phyloP scores from a whole-genome alignment of 441 rosid genomes.

The Manihot esculenta region DNA sequence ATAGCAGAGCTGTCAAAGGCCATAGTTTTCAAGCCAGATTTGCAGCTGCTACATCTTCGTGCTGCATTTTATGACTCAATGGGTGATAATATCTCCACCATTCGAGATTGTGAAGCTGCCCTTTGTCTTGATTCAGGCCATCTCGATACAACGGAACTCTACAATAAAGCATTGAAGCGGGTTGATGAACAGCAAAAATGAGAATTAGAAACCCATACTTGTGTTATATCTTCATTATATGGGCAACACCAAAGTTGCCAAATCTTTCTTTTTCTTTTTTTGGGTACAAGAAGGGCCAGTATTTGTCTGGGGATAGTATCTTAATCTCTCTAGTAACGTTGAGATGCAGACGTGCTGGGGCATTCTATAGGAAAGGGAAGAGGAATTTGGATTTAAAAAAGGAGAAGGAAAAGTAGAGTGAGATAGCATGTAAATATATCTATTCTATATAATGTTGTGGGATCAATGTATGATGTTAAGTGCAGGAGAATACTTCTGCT shows the following conservation, averaged over 20 bases:
- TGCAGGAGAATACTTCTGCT: slow-evolving; percentile 38
- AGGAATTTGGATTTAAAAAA: slow-evolving; percentile 9
- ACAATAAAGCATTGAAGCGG: slow-evolving; percentile 47
- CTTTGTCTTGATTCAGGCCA: slow-evolving; percentile 79
- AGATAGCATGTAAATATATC: slow-evolving; percentile 51
- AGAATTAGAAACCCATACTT: slow-evolving; percentile 19
- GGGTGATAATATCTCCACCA: slow-evolving; percentile 50
- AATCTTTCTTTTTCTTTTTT: slow-evolving; percentile 18
- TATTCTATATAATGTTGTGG: slow-evolving; percentile 19
- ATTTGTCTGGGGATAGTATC: slow-evolving; percentile 11
- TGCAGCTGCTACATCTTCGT: slow-evolving; percentile 86
- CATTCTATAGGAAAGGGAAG: slow-evolving; percentile 24
- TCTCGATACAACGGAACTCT: slow-evolving; percentile 61
- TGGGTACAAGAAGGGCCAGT: slow-evolving; percentile 26
- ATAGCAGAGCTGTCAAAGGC: slow-evolving; percentile 77
- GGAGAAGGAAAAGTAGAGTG: slow-evolving; percentile 29
- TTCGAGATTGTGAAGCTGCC: slow-evolving; percentile 94
- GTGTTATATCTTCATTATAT: slow-evolving; percentile 12
- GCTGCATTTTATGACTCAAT: slow-evolving; percentile 92
- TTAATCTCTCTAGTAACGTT: slow-evolving; percentile 32
- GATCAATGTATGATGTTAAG: slow-evolving; percentile 9
- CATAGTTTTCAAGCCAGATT: slow-evolving; percentile 83
- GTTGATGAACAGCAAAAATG: slow-evolving; percentile 45
- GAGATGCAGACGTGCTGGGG: slow-evolving; percentile 12
- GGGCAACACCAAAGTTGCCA: slow-evolving; percentile 29